Evolutionary conservation across 192 early-diverging fungal genomes (phyloP).

Genomic region (Coemansia sp.): DNA sequence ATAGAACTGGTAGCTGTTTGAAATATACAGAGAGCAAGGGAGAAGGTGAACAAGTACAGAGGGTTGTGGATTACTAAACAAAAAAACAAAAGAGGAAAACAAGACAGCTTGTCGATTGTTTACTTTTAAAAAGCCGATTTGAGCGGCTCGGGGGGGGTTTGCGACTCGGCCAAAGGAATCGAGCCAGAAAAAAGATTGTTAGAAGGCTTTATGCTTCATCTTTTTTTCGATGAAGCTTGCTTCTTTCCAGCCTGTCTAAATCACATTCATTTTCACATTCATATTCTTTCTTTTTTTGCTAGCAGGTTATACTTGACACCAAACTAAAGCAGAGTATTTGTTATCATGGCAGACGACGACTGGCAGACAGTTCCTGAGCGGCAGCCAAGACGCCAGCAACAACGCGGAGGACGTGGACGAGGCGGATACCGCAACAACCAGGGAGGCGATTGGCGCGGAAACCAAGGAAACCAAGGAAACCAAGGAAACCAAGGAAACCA

Average conservation of each 20-base stretch:
- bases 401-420: conserved; percentile 8
- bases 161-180: too few species aligned
- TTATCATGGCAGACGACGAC: conserved; percentile 28
- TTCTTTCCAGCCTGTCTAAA: too few species aligned
- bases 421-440: conserved; percentile 10
- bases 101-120: background rate
- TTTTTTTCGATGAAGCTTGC: too few species aligned
- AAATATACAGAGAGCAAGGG: background rate
- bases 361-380: conserved; percentile 53
- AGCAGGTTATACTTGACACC: background rate
- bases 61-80: background rate
- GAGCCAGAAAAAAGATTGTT: background rate
- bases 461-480: conserved; percentile 5
- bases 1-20: background rate
- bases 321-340: too few species aligned
- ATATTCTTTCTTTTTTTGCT: background rate
- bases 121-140: too few species aligned
- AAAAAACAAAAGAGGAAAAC: conserved; percentile 3
- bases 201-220: too few species aligned
- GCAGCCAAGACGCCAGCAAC: conserved; percentile 3
- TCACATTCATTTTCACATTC: too few species aligned
- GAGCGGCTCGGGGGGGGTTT: background rate
- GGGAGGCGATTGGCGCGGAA: background rate
- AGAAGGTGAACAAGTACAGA: background rate
- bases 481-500: conserved; percentile 15